These are phyloP conservation scores for Candida sanyaensis DNA, from an alignment of 1,139 yeast genomes.

Conservation along the genomic window DNA sequence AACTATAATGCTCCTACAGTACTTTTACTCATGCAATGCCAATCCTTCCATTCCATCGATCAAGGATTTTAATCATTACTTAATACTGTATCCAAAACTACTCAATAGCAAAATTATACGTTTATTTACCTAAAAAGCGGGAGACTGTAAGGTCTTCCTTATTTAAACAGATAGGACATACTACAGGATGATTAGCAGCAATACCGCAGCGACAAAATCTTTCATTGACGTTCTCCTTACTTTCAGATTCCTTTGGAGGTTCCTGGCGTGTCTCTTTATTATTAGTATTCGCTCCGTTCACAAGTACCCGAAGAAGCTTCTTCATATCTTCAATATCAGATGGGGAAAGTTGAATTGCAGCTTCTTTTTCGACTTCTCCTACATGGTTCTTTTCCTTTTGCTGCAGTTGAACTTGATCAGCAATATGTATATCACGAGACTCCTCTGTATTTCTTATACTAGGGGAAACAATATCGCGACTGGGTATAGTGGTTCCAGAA, in stretches of 20 bases:
- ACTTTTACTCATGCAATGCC: not conserved
- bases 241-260: no score
- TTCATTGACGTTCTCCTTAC: not conserved
- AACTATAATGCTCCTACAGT: not conserved
- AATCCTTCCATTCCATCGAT: not conserved
- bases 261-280: not conserved
- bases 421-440: constrained; percentile 1
- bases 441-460: not conserved
- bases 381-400: not conserved
- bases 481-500: not conserved
- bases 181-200: not conserved
- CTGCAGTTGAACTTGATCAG: not conserved
- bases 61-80: not conserved
- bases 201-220: not conserved
- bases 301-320: not conserved
- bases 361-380: not conserved
- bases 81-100: no score
- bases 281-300: not conserved
- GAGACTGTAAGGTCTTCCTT: constrained; percentile 4
- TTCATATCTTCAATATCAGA: not conserved
- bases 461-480: not conserved
- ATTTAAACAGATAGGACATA: constrained; percentile 2
- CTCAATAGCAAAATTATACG: no score
- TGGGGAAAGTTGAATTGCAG: not conserved
- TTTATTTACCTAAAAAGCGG: not conserved